Conservation (phyloP, 495 filamentous ascomycete genomes). For the Lichenothelia convexa region DNA sequence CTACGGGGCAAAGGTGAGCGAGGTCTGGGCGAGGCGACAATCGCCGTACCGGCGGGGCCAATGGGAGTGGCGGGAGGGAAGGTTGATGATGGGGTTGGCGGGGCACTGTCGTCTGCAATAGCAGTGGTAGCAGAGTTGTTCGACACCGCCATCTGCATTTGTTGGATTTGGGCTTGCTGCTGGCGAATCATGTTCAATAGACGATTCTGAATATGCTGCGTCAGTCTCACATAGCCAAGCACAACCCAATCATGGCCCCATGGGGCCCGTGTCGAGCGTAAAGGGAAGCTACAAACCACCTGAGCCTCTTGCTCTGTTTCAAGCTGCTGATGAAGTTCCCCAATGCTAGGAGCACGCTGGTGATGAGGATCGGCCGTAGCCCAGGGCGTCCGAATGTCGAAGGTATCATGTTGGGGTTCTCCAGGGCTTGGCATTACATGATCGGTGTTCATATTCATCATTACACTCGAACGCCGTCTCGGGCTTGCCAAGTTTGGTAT, state of each 20-base stretch:
- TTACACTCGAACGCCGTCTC: constrained; percentile 45
- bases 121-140: constrained; percentile 31
- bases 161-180: constrained; percentile 57
- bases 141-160: no score
- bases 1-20: constrained; percentile 35
- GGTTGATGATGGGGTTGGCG: constrained; percentile 42
- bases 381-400: neutral
- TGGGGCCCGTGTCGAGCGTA: neutral
- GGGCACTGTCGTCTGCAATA: constrained; percentile 50
- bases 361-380: constrained; percentile 18
- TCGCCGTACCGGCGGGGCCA: neutral
- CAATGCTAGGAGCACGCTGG: constrained; percentile 58
- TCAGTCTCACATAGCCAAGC: neutral
- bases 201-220: constrained; percentile 75
- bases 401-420: constrained; percentile 30
- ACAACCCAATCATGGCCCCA: neutral
- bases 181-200: constrained; percentile 76
- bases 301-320: constrained; percentile 93
- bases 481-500: constrained; percentile 35
- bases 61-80: constrained; percentile 26
- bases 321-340: constrained; percentile 89
- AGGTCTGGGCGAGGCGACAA: constrained; percentile 20
- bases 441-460: constrained; percentile 61
- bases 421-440: constrained; percentile 39
- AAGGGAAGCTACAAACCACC: constrained; percentile 37